Base-by-base conservation (phyloP, 75 land plant species). In the Selaginella moellendorffii region DNA sequence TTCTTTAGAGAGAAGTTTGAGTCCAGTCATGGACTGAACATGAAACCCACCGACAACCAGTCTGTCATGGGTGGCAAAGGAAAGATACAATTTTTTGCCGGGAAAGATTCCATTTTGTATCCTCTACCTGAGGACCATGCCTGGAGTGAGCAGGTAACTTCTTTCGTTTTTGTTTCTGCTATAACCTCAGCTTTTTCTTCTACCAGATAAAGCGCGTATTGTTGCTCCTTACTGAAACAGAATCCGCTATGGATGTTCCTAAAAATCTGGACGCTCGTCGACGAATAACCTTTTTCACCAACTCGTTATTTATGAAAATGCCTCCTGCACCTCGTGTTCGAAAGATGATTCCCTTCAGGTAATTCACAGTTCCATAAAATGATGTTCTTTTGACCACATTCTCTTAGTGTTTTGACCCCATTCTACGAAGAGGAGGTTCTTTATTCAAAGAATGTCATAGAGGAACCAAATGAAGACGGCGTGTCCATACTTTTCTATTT, bases 241-340 rank as follows among this genome's bases (percentile, higher is more conserved):
- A 91, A 52, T 77, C 92, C 0, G 77, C 84, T 78, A 31, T 69
- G 0, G 72, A 81, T 66, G 74, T 90, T 9, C 97, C 97, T 0
- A 76, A 53, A 54, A 91, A 87, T 69, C 83, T 91, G 27, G 97
- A 91, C 69, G 97, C 97, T n/a, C 72, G 89, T n/a, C 78, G 97
- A 9, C 70, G 97, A 0, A 71, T 91, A 29, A 81, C 88, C 1
- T 91, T 91, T 66, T 91, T 91, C 66, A 87, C 85, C 69, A 91
- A 91, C 52, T 91, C 93, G 28, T 56, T 91, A 36, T 91, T 91
- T 60, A 87, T 91, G 97, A 83, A 82, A 73, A 91, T 91, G 84
- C 97, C 93, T 1, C 83, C 74, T 62, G 97, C 97, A 30, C 84
- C 84, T 0, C 74, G 46, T 36, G 46, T 36, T 36, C 46, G 46